These are phyloP conservation scores for Mucor sp. DNA, from an alignment of 371 early-diverging fungal species.

Conservation along the genomic window DNA sequence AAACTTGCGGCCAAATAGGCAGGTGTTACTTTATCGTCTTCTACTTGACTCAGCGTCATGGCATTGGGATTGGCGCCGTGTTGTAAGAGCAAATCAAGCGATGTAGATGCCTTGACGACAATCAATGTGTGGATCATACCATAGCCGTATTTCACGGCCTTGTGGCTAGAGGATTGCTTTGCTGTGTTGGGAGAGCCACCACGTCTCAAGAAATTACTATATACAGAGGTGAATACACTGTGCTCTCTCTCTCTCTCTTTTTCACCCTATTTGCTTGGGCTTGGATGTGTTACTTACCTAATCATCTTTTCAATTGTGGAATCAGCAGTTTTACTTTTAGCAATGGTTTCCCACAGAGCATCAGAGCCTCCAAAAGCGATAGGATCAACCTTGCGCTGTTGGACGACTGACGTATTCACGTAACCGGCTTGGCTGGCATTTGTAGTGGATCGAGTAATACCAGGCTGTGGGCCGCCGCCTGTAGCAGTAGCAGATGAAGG, in stretches of 20 bases:
- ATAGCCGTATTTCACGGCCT: conserved; percentile 43
- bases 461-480: not conserved
- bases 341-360: conserved; percentile 49
- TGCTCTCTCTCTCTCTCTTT: not conserved
- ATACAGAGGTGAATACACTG: not conserved
- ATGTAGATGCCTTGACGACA: conserved; percentile 29
- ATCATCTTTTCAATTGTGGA: conserved; percentile 45
- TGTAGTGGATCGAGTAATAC: conserved; percentile 10
- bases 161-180: conserved; percentile 37
- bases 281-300: conserved; percentile 24
- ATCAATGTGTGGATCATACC: conserved; percentile 49
- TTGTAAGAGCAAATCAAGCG: conserved; percentile 38
- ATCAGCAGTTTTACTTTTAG: conserved; percentile 37
- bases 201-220: conserved; percentile 45
- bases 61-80: conserved; percentile 54
- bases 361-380: conserved; percentile 49
- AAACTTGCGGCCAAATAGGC: conserved; percentile 49
- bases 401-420: conserved; percentile 26
- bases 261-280: not conserved
- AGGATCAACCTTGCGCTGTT: conserved; percentile 47
- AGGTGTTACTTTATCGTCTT: conserved; percentile 50
- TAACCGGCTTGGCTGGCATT: conserved; percentile 15
- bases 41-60: conserved; percentile 33
- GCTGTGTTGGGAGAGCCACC: conserved; percentile 58
- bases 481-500: conserved; percentile 7